Percentiles rank a stretch among this genome's conserved stretches.
These are phyloP conservation scores for Scytalidium lignicola DNA, from an alignment of 2,329 filamentous ascomycete species.

Conservation along the genomic window DNA sequence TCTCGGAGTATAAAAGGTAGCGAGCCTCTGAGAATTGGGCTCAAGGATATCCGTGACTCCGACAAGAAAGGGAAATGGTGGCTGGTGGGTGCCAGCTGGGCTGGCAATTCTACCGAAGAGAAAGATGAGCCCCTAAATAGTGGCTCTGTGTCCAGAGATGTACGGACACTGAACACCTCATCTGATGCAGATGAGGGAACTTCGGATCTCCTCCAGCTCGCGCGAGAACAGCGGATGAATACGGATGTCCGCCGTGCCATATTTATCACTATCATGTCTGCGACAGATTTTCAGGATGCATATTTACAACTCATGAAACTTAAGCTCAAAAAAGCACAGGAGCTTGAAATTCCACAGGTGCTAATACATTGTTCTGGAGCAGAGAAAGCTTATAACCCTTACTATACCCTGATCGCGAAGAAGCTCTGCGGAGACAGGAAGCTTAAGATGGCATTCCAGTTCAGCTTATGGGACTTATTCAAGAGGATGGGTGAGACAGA, in stretches of 20 bases:
- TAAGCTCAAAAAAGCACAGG: slow-evolving; percentile 77
- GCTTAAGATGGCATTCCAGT: slow-evolving; percentile 80
- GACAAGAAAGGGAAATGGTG: slow-evolving; percentile 96
- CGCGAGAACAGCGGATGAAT: slow-evolving; percentile 31
- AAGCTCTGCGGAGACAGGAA: slow-evolving; percentile 71
- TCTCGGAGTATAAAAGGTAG: slow-evolving; percentile 62
- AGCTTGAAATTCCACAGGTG: slow-evolving; percentile 81
- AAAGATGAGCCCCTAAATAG: slow-evolving; percentile 17
- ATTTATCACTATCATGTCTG: slow-evolving; percentile 85
- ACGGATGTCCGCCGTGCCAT: slow-evolving; percentile 55
- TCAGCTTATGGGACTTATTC: slow-evolving; percentile 81
- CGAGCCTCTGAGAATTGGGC: slow-evolving; percentile 75
- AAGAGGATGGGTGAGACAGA: slow-evolving; percentile 73
- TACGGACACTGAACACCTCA: not conserved
- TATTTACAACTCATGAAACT: slow-evolving; percentile 75
- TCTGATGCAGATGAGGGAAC: slow-evolving; percentile 17
- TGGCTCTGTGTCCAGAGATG: not conserved
- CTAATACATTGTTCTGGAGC: slow-evolving; percentile 81
- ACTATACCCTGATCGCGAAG: slow-evolving; percentile 81
- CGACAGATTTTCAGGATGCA: slow-evolving; percentile 78
- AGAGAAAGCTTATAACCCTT: slow-evolving; percentile 83
- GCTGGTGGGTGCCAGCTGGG: slow-evolving; percentile 94
- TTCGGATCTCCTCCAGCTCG: slow-evolving; percentile 28
- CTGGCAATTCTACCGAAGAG: slow-evolving; percentile 32
- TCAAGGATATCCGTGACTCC: slow-evolving; percentile 76